Evolutionary conservation across 768 basidiomycete species (phyloP), one percentile per base, ranked within the genome.

Genomic region (Fistulinella prunicolor): DNA sequence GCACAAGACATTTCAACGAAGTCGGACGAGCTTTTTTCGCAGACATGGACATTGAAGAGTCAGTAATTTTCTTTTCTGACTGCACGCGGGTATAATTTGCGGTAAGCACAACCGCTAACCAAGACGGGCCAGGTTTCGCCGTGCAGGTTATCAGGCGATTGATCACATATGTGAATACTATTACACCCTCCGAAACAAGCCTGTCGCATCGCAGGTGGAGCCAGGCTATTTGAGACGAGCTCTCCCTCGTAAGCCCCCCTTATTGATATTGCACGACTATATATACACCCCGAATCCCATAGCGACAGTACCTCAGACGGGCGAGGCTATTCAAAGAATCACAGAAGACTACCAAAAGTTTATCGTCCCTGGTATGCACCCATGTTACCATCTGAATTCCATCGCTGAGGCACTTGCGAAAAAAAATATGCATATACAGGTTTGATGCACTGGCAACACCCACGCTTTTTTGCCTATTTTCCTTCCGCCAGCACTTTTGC

Each of bases 151-250:
- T 65, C 80, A 83, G 47, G 90, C 90, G 13, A 85, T 94, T 50
- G 90, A 94, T 68, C 73, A 83, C 50, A 94, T 97, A 50, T 95
- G 92, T 63, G 90, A 94, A 55, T 93, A 93, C 64, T 92, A 89
- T 60, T 74, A 79, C 51, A 78, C 80, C 6, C 69, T 95, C 10
- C 78, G 81, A 41, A 66, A 80, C 3, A 65, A 67, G 22, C 79
- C 85, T 17, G 90, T 95, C 1, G 75, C 80, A 7, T 74, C 91
- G 3, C 68, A 80, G 21, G 93, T 95, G 8, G 74, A 89, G 55
- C 92, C 93, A n/a, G 93, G 92, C 12, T 94, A 93, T 63, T 73
- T 96, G 5, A 73, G 81, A 38, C 72, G 80, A 28, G 73, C 79
- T 6, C 72, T 94, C 9, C 86, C 90, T 42, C 53, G 88, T 87